phyloP scores from a whole-genome alignment of 345 rosid genomes.

The Syzygium aromaticum region DNA sequence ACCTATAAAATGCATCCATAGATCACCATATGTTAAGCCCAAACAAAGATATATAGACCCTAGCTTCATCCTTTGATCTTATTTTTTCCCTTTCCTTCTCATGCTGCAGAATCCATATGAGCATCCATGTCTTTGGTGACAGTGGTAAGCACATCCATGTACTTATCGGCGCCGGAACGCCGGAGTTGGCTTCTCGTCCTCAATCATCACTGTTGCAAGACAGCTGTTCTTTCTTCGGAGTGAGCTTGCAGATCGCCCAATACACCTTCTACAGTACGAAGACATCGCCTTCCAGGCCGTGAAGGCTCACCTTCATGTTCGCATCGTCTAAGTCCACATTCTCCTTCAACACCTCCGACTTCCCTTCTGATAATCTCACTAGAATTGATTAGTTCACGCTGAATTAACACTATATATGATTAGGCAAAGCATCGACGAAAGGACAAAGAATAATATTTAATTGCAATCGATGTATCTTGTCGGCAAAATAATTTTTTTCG shows the following conservation, averaged over 20 bases:
- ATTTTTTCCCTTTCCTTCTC: neutral
- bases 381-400: neutral
- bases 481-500: neutral
- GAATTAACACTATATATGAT: neutral
- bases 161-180: no score
- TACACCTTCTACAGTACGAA: neutral
- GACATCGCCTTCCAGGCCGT: conserved; percentile 5
- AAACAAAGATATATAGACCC: neutral
- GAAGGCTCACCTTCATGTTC: neutral
- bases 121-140: neutral
- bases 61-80: neutral
- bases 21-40: neutral
- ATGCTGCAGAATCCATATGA: neutral
- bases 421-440: neutral
- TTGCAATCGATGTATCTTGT: neutral
- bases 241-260: neutral
- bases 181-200: neutral
- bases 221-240: neutral
- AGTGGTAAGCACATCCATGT: neutral
- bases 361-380: neutral
- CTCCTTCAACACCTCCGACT: neutral
- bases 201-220: neutral
- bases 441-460: neutral
- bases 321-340: conserved; percentile 4
- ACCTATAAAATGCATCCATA: neutral